Evolutionary conservation across 2,329 filamentous ascomycete genomes (phyloP), one percentile per base, ranked within the genome.

Genomic region (Erysiphe neolycopersici): DNA sequence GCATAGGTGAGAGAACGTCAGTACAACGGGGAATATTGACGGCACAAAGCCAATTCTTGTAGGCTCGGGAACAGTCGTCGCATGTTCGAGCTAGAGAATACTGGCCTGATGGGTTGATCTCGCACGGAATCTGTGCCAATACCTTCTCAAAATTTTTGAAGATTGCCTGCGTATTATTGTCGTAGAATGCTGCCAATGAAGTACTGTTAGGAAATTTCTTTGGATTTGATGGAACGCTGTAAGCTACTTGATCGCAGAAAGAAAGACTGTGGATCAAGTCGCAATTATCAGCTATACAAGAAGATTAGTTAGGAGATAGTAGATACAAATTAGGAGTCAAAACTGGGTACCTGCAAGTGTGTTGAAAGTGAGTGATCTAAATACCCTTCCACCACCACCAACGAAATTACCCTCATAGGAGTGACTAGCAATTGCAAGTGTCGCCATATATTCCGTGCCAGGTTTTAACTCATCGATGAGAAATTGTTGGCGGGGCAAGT

Each of bases 41-140:
- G 19, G 82, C 79, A 62, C 89, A 98, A 17, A 98, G 74, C 89
- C 89, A 98, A 54, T 75, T 67, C 59, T 91, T 94, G 67, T 98
- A 98, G 9, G 83, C 82, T 0, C 57, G 54, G 14, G 65, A 71
- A 60, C 89, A 98, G 58, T 91, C 70, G 38, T 64, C 59, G 63
- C 89, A 98, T 51, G 61, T 71, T 37, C 75, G 71, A 1, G 73
- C 79, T 13, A 95, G 72, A 1, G 84, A 93, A 61, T 92, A 98
- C 49, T 71, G 70, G 13, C 79, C 73, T 31, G 76, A 75, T 1
- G 69, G 61, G 0, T 70, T 69, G 2, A 82, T 77, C 52, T 93
- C 76, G 64, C 89, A 98, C 13, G 81, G 74, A 19, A 92, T 71
- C 56, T 94, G 85, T 49, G 78, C 73, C 35, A 98, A 65, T 12